These are phyloP conservation scores for Iberis amara DNA, from an alignment of 441 rosid genomes.

Conservation along the genomic window DNA sequence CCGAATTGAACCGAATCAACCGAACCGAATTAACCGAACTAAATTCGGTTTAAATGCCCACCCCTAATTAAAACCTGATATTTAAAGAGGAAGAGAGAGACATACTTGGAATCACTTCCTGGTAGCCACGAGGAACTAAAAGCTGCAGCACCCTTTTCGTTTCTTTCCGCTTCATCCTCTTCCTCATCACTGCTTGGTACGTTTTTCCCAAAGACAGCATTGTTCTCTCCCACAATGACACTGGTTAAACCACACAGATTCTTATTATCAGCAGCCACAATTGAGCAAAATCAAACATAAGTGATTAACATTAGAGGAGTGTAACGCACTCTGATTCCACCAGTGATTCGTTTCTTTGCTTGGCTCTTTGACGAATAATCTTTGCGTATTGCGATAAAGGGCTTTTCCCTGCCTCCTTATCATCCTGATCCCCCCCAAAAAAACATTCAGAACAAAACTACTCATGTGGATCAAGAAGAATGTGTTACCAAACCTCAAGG, in stretches of 20 bases:
- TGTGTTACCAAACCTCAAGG: slow-evolving; percentile 51
- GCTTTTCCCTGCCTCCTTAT: slow-evolving; percentile 55
- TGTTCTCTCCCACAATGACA: slow-evolving; percentile 71
- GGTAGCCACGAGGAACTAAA: slow-evolving; percentile 91
- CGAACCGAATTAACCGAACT: too few species aligned
- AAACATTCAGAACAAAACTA: slow-evolving; percentile 15
- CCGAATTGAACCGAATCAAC: too few species aligned
- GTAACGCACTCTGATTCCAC: slow-evolving; percentile 67
- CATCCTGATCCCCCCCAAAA: slow-evolving; percentile 36
- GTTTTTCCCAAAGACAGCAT: slow-evolving; percentile 52
- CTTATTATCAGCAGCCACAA: slow-evolving; percentile 10
- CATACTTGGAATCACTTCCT: slow-evolving; percentile 52
- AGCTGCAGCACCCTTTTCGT: slow-evolving; percentile 49
- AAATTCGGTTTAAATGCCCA: too few species aligned
- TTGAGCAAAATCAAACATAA: neutral
- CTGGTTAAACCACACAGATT: slow-evolving; percentile 37
- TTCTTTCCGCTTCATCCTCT: slow-evolving; percentile 43
- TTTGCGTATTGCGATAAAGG: slow-evolving; percentile 60
- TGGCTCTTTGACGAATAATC: slow-evolving; percentile 54
- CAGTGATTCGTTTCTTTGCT: slow-evolving; percentile 60
- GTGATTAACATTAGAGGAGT: neutral
- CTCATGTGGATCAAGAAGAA: slow-evolving; percentile 1
- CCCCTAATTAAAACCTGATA: too few species aligned
- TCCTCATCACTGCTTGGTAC: slow-evolving; percentile 43
- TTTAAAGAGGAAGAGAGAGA: neutral